Base-by-base conservation (phyloP, 768 basidiomycete species). In the Mycena venus region DNA sequence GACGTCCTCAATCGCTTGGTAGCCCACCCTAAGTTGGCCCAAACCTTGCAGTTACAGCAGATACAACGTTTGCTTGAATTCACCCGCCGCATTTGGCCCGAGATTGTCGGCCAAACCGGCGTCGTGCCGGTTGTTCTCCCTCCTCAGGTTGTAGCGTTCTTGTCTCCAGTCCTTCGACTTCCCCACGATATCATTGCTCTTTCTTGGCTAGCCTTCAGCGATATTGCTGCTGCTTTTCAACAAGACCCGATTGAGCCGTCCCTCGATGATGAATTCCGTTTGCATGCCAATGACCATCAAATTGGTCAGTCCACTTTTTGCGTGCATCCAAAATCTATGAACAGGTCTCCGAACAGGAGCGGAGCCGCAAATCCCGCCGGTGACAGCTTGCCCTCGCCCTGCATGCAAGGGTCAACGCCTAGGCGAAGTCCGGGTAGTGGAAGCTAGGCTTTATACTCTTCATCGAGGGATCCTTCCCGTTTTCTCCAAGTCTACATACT, bases 151-250 rank as follows among this genome's bases (percentile, higher is more conserved):
- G 49, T 60, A 5, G 32, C 59, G 2, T 62, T 70, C 15, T 34
- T 70, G n/a, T 70, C 68, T 0, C 21, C 68, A 1, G 68, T 61
- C 10, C 51, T 70, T 10, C 17, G 17, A n/a, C 60, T 70, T 11
- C 10, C 59, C 0, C 51, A 34, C 0, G 36, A 34, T 7, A 34
- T 62, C 4, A 23, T 70, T 14, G 27, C 25, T 2, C 59, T 70
- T 1, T 70, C 59, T 42, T 70, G 60, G 68, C 15, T 63, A 3
- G 68, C 68, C 2, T 70, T 70, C 23, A 53, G 68, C 23, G 60
- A 70, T 9, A 10, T 70, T 23, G 68, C 68, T 2, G 47, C 59
- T 3, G 38, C 5, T 6, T 51, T 53, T 23, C 36, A 62, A 2
- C 2, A 34, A 31, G 68, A 61, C 11, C 34, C 59, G 2, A 19